A percentile compares a stretch with the other conserved stretches of the same genome.
These are phyloP conservation scores for Digitaria exilis DNA, from an alignment of 202 grass and related monocot genomes.

Conservation along the genomic window DNA sequence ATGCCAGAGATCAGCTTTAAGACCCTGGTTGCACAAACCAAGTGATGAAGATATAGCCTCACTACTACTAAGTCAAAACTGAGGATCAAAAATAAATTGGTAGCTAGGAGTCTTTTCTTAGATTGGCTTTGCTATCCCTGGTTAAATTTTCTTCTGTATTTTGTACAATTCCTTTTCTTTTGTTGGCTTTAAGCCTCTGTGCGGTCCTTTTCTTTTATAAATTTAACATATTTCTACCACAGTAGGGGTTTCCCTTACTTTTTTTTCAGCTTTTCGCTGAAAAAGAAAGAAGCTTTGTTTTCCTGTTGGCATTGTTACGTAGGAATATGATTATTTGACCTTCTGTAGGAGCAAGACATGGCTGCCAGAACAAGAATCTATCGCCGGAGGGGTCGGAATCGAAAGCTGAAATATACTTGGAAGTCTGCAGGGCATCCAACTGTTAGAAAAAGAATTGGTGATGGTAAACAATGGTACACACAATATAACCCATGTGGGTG, in stretches of 20 bases:
- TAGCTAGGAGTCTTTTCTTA: neutral
- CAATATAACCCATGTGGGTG: constrained; percentile 89
- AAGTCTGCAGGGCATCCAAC: constrained; percentile 94
- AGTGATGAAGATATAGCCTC: constrained; percentile 6
- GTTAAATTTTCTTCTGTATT: neutral
- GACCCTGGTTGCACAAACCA: neutral
- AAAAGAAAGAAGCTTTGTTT: neutral
- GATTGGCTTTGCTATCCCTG: neutral
- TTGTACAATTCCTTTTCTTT: constrained; percentile 6
- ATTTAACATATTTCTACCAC: neutral
- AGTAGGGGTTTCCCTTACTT: neutral
- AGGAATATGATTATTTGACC: constrained; percentile 32
- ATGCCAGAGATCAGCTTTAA: neutral
- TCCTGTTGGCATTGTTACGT: neutral
- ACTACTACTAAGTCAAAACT: constrained; percentile 18
- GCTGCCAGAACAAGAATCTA: constrained; percentile 68
- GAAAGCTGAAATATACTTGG: constrained; percentile 94
- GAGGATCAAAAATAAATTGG: constrained; percentile 1
- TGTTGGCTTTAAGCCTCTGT: neutral
- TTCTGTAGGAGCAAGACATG: constrained; percentile 73
- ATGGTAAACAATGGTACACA: constrained; percentile 86
- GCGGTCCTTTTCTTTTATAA: neutral
- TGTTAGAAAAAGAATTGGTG: constrained; percentile 85
- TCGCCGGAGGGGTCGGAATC: constrained; percentile 71
- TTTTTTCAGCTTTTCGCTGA: neutral